phyloP scores from a whole-genome alignment of 306 rosid genomes.

The Pyrus communis region DNA sequence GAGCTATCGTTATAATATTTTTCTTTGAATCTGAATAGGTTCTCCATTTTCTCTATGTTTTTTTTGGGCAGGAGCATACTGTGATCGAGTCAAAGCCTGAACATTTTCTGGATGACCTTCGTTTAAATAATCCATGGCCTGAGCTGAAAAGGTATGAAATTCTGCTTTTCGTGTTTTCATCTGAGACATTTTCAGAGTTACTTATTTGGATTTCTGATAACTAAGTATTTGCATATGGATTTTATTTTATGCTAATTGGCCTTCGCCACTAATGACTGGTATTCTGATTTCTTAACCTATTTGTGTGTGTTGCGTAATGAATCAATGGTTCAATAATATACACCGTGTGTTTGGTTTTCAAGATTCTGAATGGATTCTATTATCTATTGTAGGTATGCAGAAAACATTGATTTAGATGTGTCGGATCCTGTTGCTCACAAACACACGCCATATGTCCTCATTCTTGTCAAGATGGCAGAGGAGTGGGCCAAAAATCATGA shows the following conservation, averaged over 20 bases:
- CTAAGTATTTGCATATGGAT: background rate
- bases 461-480: constrained; percentile 85
- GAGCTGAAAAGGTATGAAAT: constrained; percentile 69
- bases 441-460: constrained; percentile 80
- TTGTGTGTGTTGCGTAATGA: background rate
- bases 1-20: background rate
- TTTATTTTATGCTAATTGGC: background rate
- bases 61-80: constrained; percentile 72
- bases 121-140: constrained; percentile 96
- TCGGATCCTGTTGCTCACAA: constrained; percentile 74
- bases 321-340: background rate
- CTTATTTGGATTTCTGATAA: background rate
- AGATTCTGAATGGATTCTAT: constrained; percentile 18
- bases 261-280: background rate
- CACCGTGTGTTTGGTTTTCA: constrained; percentile 2
- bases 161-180: constrained; percentile 9
- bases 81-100: constrained; percentile 95
- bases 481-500: constrained; percentile 82
- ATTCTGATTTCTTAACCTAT: background rate
- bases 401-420: constrained; percentile 61
- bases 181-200: background rate
- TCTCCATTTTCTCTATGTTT: constrained; percentile 16
- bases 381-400: constrained; percentile 55
- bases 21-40: constrained; percentile 12
- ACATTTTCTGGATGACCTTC: constrained; percentile 94